phyloP scores from a whole-genome alignment of 2,329 filamentous ascomycete genomes.

The Trichoderma atroviride region DNA sequence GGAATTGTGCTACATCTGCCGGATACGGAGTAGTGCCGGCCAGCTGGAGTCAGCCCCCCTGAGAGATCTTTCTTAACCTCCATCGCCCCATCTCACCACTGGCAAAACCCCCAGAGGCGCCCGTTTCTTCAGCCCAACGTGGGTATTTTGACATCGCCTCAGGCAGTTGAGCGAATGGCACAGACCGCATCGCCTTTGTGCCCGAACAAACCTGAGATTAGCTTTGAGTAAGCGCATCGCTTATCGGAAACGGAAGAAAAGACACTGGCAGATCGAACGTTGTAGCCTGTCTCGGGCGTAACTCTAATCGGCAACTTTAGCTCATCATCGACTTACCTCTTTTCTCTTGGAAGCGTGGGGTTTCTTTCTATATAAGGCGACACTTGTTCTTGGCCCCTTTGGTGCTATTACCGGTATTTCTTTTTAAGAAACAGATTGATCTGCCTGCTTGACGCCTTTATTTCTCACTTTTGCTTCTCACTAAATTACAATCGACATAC shows the following conservation, averaged over 20 bases:
- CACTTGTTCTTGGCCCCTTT: not conserved
- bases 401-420: not conserved
- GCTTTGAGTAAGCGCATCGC: constrained; percentile 11
- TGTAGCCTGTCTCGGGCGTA: constrained; percentile 8
- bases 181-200: not conserved
- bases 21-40: not conserved
- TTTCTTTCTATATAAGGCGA: not conserved
- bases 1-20: constrained; percentile 3
- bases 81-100: constrained; percentile 12
- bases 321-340: not conserved
- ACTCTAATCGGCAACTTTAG: not conserved
- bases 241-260: constrained; percentile 16
- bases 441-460: not conserved
- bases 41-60: constrained; percentile 19
- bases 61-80: not conserved
- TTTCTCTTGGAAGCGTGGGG: constrained; percentile 15
- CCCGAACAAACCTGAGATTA: constrained; percentile 3
- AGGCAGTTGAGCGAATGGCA: not conserved
- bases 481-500: not conserved
- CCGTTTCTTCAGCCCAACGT: constrained; percentile 21
- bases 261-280: not conserved
- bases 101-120: not conserved
- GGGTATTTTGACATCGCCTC: constrained; percentile 10
- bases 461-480: not conserved
- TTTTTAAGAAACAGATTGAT: not conserved